Evolutionary conservation across 2,329 filamentous ascomycete genomes (phyloP), one percentile per base, ranked within the genome.

Genomic region (Penicillium corylophilum): DNA sequence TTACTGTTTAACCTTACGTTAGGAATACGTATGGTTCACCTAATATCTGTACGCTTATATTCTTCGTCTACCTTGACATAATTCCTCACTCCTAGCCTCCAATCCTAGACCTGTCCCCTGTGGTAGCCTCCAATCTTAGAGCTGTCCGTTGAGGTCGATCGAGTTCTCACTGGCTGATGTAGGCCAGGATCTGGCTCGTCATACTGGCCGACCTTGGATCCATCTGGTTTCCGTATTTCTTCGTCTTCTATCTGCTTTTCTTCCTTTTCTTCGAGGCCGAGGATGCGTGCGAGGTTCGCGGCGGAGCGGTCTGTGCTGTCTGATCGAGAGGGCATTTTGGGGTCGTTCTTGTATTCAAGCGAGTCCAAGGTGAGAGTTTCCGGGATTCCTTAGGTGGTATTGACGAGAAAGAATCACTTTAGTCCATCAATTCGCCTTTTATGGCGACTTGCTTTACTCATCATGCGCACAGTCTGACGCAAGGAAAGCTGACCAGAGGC

Each of bases 401-500:
- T 16, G 20, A 33, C 2, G n/a, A 13, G 15, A 10, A 12, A 20
- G 26, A 13, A 33, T 4, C 10, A 12, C 12, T 2, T 29, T 12
- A 13, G 1, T 12, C n/a, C 7, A 15, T 36, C n/a, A 16, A 41
- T 8, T 41, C 23, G 28, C 45, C 38, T 39, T 18, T 18, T 10
- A 22, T 42, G 43, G 43, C 40, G 24, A 23, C 44, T 46, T 47
- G 24, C n/a, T 35, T 50, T 42, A 45, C 43, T 50, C 52, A 57
- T 42, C 23, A 55, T 57, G 52, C 50, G 40, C 49, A 23, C 44
- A 50, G 28, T 1, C 39, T 57, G 55, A 57, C 50, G 52, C 46
- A 55, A 54, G 13, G 23, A n/a, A 44, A 16, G 23, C n/a, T 26
- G 4, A 15, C 4, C 9, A 2, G 44, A 10, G 41, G 15, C 13